Conservation (phyloP, 495 filamentous ascomycete genomes). For the Penicillium antarcticum region DNA sequence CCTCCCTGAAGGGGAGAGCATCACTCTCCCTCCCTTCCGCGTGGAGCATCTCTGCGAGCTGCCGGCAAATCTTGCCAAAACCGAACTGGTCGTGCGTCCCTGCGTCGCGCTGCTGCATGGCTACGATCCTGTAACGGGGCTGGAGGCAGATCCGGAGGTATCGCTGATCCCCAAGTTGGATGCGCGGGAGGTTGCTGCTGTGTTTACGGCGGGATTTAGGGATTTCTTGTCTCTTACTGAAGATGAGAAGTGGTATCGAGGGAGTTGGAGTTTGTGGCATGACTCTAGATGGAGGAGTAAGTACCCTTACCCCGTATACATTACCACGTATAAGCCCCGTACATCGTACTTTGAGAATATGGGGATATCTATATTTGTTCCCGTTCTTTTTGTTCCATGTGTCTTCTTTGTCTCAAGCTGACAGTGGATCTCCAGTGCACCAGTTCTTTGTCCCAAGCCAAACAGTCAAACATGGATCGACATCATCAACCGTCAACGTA, state of each 20-base stretch:
- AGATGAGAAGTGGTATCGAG: slow-evolving; percentile 55
- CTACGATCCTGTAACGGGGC: slow-evolving; percentile 35
- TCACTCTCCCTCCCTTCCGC: slow-evolving; percentile 73
- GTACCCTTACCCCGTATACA: slow-evolving; percentile 8
- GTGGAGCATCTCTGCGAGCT: slow-evolving; percentile 85
- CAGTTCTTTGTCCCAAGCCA: slow-evolving; percentile 72
- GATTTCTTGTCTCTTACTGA: slow-evolving; percentile 54
- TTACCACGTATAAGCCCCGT: no score
- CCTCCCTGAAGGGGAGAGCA: slow-evolving; percentile 58
- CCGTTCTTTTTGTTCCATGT: no score
- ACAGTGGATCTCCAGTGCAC: slow-evolving; percentile 53
- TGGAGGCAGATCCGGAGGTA: slow-evolving; percentile 57
- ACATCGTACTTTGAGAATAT: no score
- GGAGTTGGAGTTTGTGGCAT: slow-evolving; percentile 59
- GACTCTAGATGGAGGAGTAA: slow-evolving; percentile 59
- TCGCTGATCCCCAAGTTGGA: slow-evolving; percentile 74
- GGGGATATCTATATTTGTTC: no score
- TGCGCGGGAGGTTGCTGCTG: slow-evolving; percentile 83
- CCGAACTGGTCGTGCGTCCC: slow-evolving; percentile 77
- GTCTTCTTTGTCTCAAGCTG: slow-evolving; percentile 1
- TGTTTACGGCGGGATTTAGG: slow-evolving; percentile 80
- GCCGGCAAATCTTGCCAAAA: slow-evolving; percentile 74
- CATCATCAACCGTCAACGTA: slow-evolving; percentile 9
- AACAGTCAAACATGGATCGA: slow-evolving; percentile 52
- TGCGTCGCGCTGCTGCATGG: slow-evolving; percentile 80